Base-by-base conservation (phyloP, 2,329 filamentous ascomycete genomes). In the Sclerotinia borealis region DNA sequence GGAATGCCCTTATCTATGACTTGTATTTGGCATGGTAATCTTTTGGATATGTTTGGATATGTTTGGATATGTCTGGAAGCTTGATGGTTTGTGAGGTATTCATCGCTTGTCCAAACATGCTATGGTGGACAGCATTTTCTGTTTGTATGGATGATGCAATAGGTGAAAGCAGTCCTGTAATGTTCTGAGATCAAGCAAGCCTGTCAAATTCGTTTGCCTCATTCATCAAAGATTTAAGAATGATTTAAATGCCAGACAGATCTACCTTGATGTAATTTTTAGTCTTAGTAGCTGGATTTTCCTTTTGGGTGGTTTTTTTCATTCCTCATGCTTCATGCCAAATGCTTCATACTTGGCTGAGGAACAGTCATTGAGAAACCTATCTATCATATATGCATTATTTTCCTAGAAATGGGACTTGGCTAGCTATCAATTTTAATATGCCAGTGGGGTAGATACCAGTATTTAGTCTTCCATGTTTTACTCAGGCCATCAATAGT, bases 281-380 rank as follows among this genome's bases (percentile, higher is more conserved):
- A n/a, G 34, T 31, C 10, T 0, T 22, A 31, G 3, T 8, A 8
- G 39, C 3, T 34, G 27, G 7, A 19, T 3, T 34, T 19, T 6
- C 1, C 34, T 22, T 15, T 4, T 55, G 3, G 1, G 15, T n/a
- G 5, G 2, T 3, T 6, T 31, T 19, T 43, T 31, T 55, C 0
- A 31, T 31, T 4, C 7, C 15, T 22, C 7, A 8, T 43, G 27
- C 3, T 31, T 9, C n/a, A n/a, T n/a, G n/a, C n/a, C n/a, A n/a
- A n/a, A n/a, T 31, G 7, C 7, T 22, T 22, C 7, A 8, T 43
- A n/a, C 3, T 31, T 9, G 1, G 22, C 7, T 41, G 6, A 11
- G 1, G 19, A 22, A 2, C 1, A 4, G 1, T 7, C 4, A 13
- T 34, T 1, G 7, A 0, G 37, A 10, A 10, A 31, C 15, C 31